Evolutionary conservation across 2,329 filamentous ascomycete genomes (phyloP), one percentile per base, ranked within the genome.

Genomic region (Botrytis sinoallii): DNA sequence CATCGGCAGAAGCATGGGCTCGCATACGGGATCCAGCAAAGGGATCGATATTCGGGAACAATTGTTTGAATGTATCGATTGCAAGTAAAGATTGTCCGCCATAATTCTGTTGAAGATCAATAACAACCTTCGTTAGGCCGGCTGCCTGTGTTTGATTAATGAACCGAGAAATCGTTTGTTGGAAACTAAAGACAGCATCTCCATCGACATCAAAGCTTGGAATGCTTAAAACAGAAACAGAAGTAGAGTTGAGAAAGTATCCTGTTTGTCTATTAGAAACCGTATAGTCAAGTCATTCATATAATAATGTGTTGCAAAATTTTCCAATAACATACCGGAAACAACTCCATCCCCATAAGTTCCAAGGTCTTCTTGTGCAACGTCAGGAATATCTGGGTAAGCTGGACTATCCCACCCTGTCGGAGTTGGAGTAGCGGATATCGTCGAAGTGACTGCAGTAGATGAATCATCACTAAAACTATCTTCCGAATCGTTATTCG

Each of bases 51-150:
- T 72, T 76, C 22, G 81, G 80, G 64, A 81, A 80, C 74, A 81
- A 80, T 42, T 84, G 79, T 14, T 81, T 81, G 78, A 90, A 90
- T 0, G 86, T 77, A 61, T 86, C 84, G 63, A 84, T 84, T 2
- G 85, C 87, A 82, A 91, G 90, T 40, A 91, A 83, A n/a, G 87
- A 84, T 12, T 89, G 79, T 0, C 90, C 90, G 42, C 90, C 90
- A 1, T 82, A 83, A 75, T 92, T 93, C 10, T 83, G 84, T 6
- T 87, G 85, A 7, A 92, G 77, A 75, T 92, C 91, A 73, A 92
- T 87, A 59, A 92, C 84, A 5, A 92, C 82, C 78, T 87, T 89
- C 22, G 83, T 86, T 78, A 89, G 88, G 3, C 84, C 83, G 0
- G 82, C 82, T 4, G 80, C 76, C 69, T 84, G 83, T 29, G 84